phyloP scores from a whole-genome alignment of 305 asterid genomes.

The Fraxinus greggii region DNA sequence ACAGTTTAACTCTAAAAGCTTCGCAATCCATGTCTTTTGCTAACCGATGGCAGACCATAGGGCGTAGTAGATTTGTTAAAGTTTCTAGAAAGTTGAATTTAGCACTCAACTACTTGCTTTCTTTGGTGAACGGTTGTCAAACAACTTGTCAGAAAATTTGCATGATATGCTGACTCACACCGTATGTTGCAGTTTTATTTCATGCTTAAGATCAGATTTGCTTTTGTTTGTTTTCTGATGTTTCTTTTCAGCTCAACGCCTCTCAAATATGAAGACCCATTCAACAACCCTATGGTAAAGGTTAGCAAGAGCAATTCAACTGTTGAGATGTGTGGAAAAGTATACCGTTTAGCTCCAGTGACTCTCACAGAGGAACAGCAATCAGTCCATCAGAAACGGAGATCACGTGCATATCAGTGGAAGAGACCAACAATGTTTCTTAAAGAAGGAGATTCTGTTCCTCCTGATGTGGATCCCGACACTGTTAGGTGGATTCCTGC shows the following conservation, averaged over 20 bases:
- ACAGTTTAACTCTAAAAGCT: neutral
- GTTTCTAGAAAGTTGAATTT: neutral
- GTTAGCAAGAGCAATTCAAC: conserved; percentile 75
- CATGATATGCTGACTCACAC: neutral
- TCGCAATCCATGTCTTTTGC: conserved; percentile 12
- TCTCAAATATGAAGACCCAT: conserved; percentile 92
- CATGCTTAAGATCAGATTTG: neutral
- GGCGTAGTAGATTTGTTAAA: neutral
- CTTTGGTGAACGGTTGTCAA: neutral
- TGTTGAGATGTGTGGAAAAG: conserved; percentile 96
- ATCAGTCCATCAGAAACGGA: conserved; percentile 76
- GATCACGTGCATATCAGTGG: conserved; percentile 98
- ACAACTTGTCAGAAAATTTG: neutral
- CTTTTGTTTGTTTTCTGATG: conserved; percentile 12
- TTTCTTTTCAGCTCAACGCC: conserved; percentile 63
- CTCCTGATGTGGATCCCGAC: conserved; percentile 98
- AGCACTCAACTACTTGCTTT: neutral
- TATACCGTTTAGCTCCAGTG: conserved; percentile 88
- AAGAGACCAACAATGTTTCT: conserved; percentile 90
- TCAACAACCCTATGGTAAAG: conserved; percentile 92
- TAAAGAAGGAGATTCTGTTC: conserved; percentile 87
- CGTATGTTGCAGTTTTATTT: conserved; percentile 5
- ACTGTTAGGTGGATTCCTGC: conserved; percentile 98
- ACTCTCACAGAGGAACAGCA: conserved; percentile 84
- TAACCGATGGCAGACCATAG: neutral